Evolutionary conservation across 768 basidiomycete species (phyloP).

Genomic region (Amanita jacksonii): DNA sequence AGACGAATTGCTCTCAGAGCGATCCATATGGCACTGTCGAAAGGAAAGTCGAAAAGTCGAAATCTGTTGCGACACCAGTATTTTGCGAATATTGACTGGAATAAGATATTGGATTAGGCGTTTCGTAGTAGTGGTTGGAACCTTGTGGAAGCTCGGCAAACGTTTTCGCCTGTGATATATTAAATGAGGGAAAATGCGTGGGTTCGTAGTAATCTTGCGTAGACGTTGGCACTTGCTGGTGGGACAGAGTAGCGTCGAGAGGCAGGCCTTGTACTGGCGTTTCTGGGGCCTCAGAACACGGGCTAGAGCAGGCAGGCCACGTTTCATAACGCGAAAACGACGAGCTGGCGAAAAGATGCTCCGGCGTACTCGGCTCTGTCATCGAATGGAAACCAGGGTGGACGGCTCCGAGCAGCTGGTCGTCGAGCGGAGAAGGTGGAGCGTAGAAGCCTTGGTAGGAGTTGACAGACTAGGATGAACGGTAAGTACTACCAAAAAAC

Average conservation of each 20-base stretch:
- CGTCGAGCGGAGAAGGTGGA: constrained; percentile 3
- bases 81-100: neutral
- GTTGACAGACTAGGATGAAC: neutral
- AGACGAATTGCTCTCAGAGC: constrained; percentile 1
- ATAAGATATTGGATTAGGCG: neutral
- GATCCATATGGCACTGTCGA: neutral
- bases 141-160: neutral
- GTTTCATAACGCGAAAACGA: constrained; percentile 1
- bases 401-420: constrained; percentile 1
- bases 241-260: neutral
- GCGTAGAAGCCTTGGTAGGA: neutral
- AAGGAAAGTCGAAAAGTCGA: constrained; percentile 1
- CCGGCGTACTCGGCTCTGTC: neutral
- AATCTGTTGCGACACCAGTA: neutral
- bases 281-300: constrained; percentile 5
- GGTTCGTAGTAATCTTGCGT: constrained; percentile 1
- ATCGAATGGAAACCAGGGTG: neutral
- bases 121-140: constrained; percentile 1
- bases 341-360: neutral
- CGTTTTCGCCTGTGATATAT: constrained; percentile 1
- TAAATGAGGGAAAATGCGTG: constrained; percentile 5
- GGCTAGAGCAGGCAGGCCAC: constrained; percentile 7
- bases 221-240: neutral
- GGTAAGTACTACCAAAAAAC: too few species aligned
- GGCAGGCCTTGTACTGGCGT: constrained; percentile 3